These are phyloP conservation scores for Aspergillus panamensis DNA, from an alignment of 495 filamentous ascomycete genomes.

Conservation along the genomic window DNA sequence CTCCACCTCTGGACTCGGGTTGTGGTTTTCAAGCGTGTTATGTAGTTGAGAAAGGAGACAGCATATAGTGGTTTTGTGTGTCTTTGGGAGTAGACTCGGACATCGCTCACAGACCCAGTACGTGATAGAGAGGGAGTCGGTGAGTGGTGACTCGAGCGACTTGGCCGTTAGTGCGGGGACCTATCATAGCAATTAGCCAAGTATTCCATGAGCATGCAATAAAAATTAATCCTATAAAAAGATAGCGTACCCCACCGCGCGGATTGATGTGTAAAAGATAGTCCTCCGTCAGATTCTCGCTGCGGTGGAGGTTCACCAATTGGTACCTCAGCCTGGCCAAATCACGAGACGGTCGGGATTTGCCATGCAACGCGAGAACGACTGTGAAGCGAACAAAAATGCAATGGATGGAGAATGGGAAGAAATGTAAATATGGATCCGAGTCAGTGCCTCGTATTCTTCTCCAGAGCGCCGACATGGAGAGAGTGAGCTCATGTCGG, in stretches of 20 bases:
- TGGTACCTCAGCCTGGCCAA: constrained; percentile 9
- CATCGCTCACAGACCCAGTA: constrained; percentile 18
- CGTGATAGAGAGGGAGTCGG: constrained; percentile 12
- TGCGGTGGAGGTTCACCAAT: constrained; percentile 12
- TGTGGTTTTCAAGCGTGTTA: constrained; percentile 7
- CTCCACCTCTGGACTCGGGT: constrained; percentile 14
- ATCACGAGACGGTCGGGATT: constrained; percentile 6
- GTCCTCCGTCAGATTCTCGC: constrained; percentile 12
- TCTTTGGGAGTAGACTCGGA: constrained; percentile 12
- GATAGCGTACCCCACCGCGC: constrained; percentile 8
- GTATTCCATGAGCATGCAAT: no score
- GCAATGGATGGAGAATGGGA: constrained; percentile 14
- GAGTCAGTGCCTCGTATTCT: constrained; percentile 4
- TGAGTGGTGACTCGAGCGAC: constrained; percentile 9
- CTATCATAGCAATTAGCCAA: not conserved
- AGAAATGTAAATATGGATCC: constrained; percentile 12
- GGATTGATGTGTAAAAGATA: constrained; percentile 15
- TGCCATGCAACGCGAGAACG: constrained; percentile 10
- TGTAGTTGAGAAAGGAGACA: constrained; percentile 16
- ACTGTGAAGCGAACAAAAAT: constrained; percentile 16
- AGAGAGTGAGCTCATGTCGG: not conserved
- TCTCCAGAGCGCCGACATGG: not conserved
- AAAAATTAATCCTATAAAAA: not conserved
- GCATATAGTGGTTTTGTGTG: constrained; percentile 6
- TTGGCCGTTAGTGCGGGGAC: constrained; percentile 13